Evolutionary conservation across 2,329 filamentous ascomycete species (phyloP).

Genomic region (Truncatella angustata): DNA sequence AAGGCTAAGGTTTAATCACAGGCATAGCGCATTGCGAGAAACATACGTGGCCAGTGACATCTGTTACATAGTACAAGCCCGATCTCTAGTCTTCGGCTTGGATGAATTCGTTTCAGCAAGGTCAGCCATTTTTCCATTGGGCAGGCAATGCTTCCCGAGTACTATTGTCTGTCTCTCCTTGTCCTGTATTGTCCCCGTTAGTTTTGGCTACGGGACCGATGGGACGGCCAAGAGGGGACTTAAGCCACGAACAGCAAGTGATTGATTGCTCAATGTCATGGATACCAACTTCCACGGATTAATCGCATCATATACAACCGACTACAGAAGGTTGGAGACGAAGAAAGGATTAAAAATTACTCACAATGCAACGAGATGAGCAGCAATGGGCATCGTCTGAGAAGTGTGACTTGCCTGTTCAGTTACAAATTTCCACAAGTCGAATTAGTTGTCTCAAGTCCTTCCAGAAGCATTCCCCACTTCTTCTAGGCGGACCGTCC

Average conservation of each 20-base stretch:
- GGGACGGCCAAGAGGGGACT: background rate
- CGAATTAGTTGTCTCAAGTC: conserved; percentile 17
- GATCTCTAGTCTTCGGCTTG: background rate
- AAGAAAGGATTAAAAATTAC: conserved; percentile 10
- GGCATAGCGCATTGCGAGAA: background rate
- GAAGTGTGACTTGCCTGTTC: conserved; percentile 22
- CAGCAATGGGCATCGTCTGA: conserved; percentile 7
- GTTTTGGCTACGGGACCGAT: background rate
- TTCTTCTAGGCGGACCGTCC: conserved; percentile 14
- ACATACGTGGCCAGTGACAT: background rate
- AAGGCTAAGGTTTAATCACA: background rate
- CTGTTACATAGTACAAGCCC: background rate
- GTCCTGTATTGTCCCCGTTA: background rate
- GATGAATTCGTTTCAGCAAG: background rate
- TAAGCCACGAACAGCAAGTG: conserved; percentile 8
- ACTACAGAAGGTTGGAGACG: conserved; percentile 9
- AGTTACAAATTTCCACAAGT: conserved; percentile 18
- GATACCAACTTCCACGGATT: background rate
- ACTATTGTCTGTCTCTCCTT: too few relatives aligned
- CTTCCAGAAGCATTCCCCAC: conserved; percentile 23
- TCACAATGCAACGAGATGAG: conserved; percentile 13
- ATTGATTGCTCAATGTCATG: background rate
- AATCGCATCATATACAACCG: background rate
- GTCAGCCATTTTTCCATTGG: background rate
- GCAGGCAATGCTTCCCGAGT: too few relatives aligned